Base-by-base conservation (phyloP, 2,329 filamentous ascomycete species). In the Leptographium galeiforme region DNA sequence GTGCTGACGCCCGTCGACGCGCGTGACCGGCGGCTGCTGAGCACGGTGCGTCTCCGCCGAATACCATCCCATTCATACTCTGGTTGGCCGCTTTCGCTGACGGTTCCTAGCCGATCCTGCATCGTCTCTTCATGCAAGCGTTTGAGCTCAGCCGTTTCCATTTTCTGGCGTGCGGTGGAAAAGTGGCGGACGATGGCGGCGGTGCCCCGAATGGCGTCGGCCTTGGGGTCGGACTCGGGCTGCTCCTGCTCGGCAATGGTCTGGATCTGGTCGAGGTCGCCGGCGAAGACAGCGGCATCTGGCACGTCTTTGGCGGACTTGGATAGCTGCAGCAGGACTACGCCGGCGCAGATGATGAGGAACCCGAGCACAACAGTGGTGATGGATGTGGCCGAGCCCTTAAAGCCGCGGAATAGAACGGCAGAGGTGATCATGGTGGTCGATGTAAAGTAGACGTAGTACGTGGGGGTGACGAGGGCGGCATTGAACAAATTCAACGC, bases 251-350 rank as follows among this genome's bases (percentile, higher is more conserved):
- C 88, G 48, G 88, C 91, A 57, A 97, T 93, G 34, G 91, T 95
- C 36, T 93, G 87, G 52, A 97, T 87, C 73, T 98, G 91, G 63
- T 97, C 87, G 51, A 98, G 77, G 63, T 97, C 89, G 46, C 91
- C 93, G 53, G 83, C 82, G 73, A 98, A 95, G 41, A 98, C 83
- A 36, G 90, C 89, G 0, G 89, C 77, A 65, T 97, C 93, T 8
- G 93, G 93, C 0, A 98, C 91, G 63, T 98, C 91, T 65, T 97
- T 98, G 61, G 93, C 88, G 0, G 91, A 96, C 66, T 97, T 97
- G 51, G 93, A 96, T n/a, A 98, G 79, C 65, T 98, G 93, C 11
- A 98, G 72, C 8, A 98, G 71, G 0, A 97, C 84, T 7, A 97
- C 93, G 1, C 93, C 93, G 0, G 89, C 78, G 66, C 93, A 98